Conservation (phyloP, 768 basidiomycete species). For the Lentinula guzmanii region DNA sequence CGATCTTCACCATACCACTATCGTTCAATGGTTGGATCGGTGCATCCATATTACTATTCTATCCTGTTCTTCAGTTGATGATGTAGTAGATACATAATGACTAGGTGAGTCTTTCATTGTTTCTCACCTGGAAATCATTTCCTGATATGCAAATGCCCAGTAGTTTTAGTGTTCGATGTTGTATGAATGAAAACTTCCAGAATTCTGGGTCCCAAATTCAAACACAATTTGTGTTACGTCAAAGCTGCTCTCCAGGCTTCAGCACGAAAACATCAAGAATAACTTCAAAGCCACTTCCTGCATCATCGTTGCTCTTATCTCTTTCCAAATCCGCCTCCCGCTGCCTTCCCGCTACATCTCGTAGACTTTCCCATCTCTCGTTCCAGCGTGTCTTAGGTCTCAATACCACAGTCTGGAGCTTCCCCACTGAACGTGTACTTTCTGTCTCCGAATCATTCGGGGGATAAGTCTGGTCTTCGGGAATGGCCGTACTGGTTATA, state of each 20-base stretch:
- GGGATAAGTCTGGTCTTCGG: neutral
- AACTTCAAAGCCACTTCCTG: too few relatives aligned
- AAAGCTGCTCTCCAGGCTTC: neutral
- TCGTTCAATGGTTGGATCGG: too few relatives aligned
- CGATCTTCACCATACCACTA: too few relatives aligned
- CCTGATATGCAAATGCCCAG: neutral
- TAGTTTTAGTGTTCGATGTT: neutral
- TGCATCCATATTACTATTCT: too few relatives aligned
- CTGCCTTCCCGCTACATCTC: neutral
- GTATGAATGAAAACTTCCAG: neutral
- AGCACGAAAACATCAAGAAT: neutral
- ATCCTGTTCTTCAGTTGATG: neutral
- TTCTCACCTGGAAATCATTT: neutral
- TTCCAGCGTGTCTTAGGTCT: neutral
- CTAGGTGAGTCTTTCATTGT: neutral
- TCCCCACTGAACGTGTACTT: neutral
- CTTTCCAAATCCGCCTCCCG: neutral
- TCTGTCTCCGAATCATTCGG: neutral
- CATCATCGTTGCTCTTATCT: neutral
- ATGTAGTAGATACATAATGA: neutral
- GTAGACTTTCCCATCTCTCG: conserved; percentile 1
- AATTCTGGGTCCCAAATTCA: neutral
- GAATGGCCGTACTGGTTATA: neutral
- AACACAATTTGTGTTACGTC: neutral
- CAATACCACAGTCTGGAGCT: neutral